These are phyloP conservation scores for Epichloe hybrida DNA, from an alignment of 2,329 filamentous ascomycete genomes.

Conservation along the genomic window DNA sequence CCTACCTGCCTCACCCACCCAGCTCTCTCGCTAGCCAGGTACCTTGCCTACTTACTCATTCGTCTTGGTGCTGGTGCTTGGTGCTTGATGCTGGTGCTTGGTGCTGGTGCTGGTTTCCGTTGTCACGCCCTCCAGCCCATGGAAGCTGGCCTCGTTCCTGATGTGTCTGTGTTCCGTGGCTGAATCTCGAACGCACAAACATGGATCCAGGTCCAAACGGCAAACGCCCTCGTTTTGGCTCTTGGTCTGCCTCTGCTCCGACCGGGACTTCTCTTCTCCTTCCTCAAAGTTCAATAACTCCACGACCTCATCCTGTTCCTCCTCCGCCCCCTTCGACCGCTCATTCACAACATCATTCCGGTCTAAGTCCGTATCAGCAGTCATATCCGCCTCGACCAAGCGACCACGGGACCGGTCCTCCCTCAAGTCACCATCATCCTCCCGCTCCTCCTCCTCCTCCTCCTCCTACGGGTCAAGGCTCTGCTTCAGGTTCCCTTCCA, in stretches of 20 bases:
- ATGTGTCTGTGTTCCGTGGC: constrained; percentile 20
- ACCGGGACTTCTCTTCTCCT: constrained; percentile 35
- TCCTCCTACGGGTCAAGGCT: background rate
- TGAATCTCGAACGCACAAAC: constrained; percentile 27
- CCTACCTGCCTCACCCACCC: background rate
- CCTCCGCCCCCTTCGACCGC: constrained; percentile 10
- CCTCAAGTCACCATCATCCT: background rate
- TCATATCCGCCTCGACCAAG: constrained; percentile 23
- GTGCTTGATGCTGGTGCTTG: no score
- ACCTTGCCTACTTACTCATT: background rate
- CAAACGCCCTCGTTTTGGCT: constrained; percentile 44
- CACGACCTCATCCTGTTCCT: constrained; percentile 8
- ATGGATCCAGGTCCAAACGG: constrained; percentile 47
- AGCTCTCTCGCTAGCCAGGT: background rate
- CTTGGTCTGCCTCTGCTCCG: constrained; percentile 35
- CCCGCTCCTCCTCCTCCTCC: background rate
- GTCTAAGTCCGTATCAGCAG: constrained; percentile 26
- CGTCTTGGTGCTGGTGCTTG: no score
- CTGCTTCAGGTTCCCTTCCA: constrained; percentile 13
- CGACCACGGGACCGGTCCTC: constrained; percentile 18
- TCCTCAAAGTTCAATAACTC: constrained; percentile 24
- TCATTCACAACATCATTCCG: constrained; percentile 12
- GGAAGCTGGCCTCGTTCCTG: constrained; percentile 19
- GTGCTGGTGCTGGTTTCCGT: constrained; percentile 5
- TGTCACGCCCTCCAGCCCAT: constrained; percentile 14